phyloP scores from a whole-genome alignment of 73 alveolate genomes.

The Paramecium sonneborni region DNA sequence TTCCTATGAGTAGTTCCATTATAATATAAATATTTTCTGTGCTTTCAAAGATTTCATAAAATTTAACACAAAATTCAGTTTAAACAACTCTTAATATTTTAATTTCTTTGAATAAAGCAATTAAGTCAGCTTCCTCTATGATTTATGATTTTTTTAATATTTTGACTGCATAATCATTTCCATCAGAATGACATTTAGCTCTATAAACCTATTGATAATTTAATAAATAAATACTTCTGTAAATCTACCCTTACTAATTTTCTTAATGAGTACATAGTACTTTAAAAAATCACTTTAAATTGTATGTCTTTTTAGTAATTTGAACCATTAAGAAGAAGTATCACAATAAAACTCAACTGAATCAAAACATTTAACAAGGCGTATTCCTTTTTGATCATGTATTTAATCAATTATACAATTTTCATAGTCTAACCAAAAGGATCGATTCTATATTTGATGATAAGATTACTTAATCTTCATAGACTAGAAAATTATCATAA shows the following conservation, averaged over 20 bases:
- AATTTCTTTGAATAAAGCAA: background rate
- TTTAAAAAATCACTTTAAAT: background rate
- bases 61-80: background rate
- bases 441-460: background rate
- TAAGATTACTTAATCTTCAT: background rate
- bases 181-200: background rate
- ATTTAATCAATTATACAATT: background rate
- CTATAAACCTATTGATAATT: background rate
- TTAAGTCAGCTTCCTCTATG: background rate
- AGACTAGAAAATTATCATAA: background rate
- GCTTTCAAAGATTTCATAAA: background rate
- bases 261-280: background rate
- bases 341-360: background rate
- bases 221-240: background rate
- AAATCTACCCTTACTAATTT: background rate
- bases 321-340: background rate
- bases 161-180: background rate
- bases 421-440: background rate
- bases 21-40: background rate
- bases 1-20: constrained; percentile 34
- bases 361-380: background rate
- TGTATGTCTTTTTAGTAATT: background rate
- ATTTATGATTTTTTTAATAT: background rate
- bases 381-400: background rate
- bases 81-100: background rate